Conservation (phyloP, 2,329 filamentous ascomycete species). For the Rachicladosporium sp. region DNA sequence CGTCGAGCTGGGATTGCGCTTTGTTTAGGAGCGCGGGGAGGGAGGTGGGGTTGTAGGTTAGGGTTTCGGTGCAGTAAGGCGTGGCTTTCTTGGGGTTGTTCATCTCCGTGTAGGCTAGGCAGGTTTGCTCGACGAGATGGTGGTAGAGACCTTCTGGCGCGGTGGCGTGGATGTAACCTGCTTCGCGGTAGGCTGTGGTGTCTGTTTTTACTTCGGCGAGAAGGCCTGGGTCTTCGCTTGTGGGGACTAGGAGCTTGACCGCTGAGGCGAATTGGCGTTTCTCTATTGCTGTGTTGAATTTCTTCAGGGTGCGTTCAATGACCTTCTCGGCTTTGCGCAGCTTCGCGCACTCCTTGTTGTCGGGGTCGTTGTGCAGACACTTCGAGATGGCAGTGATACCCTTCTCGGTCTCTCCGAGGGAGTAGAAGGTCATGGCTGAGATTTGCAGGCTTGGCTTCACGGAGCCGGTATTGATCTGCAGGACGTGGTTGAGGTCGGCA, state of each 20-base stretch:
- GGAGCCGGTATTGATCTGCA: conserved; percentile 71
- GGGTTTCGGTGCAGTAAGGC: conserved; percentile 68
- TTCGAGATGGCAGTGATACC: conserved; percentile 75
- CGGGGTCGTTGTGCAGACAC: conserved; percentile 88
- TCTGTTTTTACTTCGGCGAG: conserved; percentile 69
- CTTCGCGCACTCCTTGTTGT: conserved; percentile 84
- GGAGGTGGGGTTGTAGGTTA: conserved; percentile 59
- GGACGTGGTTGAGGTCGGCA: conserved; percentile 70
- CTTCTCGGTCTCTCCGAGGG: conserved; percentile 66
- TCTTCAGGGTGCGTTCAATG: conserved; percentile 61
- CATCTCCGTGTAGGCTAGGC: conserved; percentile 54
- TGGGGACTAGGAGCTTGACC: conserved; percentile 61
- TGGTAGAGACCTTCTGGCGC: conserved; percentile 57
- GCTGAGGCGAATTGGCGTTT: conserved; percentile 73
- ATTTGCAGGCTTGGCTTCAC: conserved; percentile 76
- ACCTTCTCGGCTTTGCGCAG: conserved; percentile 72
- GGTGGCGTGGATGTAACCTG: conserved; percentile 60
- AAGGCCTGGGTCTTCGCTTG: conserved; percentile 57
- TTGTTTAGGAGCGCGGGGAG: conserved; percentile 70
- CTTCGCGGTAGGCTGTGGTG: conserved; percentile 49
- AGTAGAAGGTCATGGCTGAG: conserved; percentile 82
- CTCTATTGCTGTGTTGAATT: conserved; percentile 55
- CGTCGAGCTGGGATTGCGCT: conserved; percentile 59
- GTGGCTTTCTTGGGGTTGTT: conserved; percentile 65
- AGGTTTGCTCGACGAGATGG: conserved; percentile 63